phyloP scores from a whole-genome alignment of 176 grass and related monocot genomes.

The Panicum miliaceum region DNA sequence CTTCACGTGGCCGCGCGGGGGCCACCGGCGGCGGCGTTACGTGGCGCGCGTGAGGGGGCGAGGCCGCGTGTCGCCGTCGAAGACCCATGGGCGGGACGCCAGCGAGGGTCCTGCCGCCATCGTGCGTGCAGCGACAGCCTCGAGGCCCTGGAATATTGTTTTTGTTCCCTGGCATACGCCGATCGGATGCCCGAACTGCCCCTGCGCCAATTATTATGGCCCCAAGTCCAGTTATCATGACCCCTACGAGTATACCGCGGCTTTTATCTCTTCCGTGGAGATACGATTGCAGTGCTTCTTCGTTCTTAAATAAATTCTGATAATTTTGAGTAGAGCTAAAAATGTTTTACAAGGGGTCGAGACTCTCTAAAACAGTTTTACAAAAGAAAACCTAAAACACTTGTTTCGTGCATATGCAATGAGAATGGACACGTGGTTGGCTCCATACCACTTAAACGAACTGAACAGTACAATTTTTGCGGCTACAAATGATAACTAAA shows the following conservation, averaged over 20 bases:
- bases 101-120: slow-evolving; percentile 14
- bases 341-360: too few species aligned
- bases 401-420: too few species aligned
- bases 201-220: slow-evolving; percentile 33
- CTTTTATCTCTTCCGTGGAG: too few species aligned
- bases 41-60: slow-evolving; percentile 13
- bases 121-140: slow-evolving; percentile 35
- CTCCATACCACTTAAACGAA: too few species aligned
- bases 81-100: background rate
- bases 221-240: background rate
- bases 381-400: too few species aligned
- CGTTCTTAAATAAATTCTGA: too few species aligned
- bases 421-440: too few species aligned
- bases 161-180: background rate
- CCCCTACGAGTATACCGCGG: too few species aligned
- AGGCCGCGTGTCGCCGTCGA: slow-evolving; percentile 32
- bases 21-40: slow-evolving; percentile 18
- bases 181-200: background rate
- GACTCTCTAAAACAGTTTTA: too few species aligned
- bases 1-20: slow-evolving; percentile 9
- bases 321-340: too few species aligned
- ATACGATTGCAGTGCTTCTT: too few species aligned
- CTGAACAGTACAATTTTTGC: background rate
- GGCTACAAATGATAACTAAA: background rate
- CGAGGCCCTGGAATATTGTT: slow-evolving; percentile 21